Percentiles rank a stretch among this genome's conserved stretches.
Conservation (phyloP, 352 stramenopile species). For the Phytophthora pini region DNA sequence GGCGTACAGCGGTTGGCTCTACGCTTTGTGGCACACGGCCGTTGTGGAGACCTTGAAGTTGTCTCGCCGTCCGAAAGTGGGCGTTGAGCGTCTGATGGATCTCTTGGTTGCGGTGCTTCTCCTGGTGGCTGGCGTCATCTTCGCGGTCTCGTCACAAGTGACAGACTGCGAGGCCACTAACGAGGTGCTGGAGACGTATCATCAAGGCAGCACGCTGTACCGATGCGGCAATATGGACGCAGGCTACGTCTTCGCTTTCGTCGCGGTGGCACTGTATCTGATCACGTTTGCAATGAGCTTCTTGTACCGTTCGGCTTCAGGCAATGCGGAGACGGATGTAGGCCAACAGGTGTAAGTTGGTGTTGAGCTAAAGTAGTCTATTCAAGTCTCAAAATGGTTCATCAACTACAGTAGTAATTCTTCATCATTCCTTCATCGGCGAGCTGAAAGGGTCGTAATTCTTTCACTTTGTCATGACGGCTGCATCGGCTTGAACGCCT, state of each 20-base stretch:
- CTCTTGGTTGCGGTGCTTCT: background rate
- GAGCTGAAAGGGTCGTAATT: too few species aligned
- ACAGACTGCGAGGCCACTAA: background rate
- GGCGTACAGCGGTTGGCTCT: background rate
- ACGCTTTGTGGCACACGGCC: background rate
- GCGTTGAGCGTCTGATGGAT: background rate
- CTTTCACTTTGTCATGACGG: too few species aligned
- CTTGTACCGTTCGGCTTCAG: background rate
- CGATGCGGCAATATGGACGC: conserved; percentile 40
- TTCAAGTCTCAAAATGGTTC: too few species aligned
- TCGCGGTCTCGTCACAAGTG: background rate
- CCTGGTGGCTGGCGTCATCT: background rate
- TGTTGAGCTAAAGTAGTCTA: too few species aligned
- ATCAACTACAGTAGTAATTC: too few species aligned
- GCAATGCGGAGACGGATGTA: background rate
- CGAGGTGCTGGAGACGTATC: background rate
- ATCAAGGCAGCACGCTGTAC: conserved; percentile 24
- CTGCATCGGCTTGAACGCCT: too few species aligned
- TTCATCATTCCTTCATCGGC: too few species aligned
- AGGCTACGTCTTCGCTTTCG: conserved; percentile 34
- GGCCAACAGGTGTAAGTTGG: conserved; percentile 4
- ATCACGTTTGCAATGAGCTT: conserved; percentile 31
- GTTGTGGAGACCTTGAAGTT: background rate
- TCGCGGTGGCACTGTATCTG: conserved; percentile 28
- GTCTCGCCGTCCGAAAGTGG: background rate